Evolutionary conservation across 371 early-diverging fungal species (phyloP), one percentile per base, ranked within the genome.

Genomic region (Mortierella sp.): DNA sequence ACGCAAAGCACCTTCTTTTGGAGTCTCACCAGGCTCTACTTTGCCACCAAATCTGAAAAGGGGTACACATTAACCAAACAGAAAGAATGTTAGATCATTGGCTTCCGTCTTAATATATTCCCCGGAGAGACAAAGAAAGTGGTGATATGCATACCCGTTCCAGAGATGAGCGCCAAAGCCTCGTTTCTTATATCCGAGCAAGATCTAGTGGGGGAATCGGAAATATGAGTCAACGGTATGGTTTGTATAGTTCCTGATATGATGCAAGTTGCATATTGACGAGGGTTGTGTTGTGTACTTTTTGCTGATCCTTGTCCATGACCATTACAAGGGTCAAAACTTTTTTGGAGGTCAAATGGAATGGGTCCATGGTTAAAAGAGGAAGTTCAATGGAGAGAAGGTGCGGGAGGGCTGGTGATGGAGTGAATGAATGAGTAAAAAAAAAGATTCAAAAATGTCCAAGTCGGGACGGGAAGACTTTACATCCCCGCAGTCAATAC

Each of bases 161-260:
- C 85, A 91, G 40, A 87, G 87, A 37, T 89, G 87, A 18, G 81
- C 85, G 18, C 94, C 94, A 77, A 94, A 90, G 0, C 94, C 94
- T 11, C 94, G 88, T 73, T 94, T 94, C 77, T 94, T 93, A 84
- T 90, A 88, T 0, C 94, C 93, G 22, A 94, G 90, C 37, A 94
- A 86, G 61, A 94, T 72, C 85, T 91, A 35, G n/a, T 51, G 39
- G 11, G 11, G 35, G 1, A 5, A 2, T 60, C 26, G n/a, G 40
- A 58, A 32, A 28, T 20, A 22, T 20, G 3, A 55, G 28, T 20
- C 18, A 24, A 22, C 12, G 5, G 3, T 55, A 12, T 55, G 28
- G 22, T 24, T 54, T 11, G 54, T 54, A 11, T 54, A 4, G 24
- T 20, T 10, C 54, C 54, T 54, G 22, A 54, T 2, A 54, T 54